Evolutionary conservation across 495 filamentous ascomycete genomes (phyloP).

Genomic region (Podospora australis): DNA sequence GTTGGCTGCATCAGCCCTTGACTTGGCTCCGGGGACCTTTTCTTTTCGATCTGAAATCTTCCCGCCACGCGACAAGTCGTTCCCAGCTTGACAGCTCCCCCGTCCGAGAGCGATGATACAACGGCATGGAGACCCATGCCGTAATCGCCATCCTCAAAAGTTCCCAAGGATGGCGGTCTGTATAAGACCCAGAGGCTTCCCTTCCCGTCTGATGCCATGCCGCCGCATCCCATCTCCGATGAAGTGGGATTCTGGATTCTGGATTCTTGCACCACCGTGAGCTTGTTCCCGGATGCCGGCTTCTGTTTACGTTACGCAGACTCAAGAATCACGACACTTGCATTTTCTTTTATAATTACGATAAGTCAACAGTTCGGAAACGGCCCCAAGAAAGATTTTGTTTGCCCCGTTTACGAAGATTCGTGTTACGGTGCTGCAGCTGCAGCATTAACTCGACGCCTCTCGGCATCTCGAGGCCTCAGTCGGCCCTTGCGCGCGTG

Average conservation of each 20-base stretch:
- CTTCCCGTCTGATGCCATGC: not conserved
- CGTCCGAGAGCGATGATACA: slow-evolving; percentile 3
- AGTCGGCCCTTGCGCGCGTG: not conserved
- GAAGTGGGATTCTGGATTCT: not conserved
- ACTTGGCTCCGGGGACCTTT: not conserved
- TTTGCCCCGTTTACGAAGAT: too few species aligned
- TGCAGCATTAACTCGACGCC: not conserved
- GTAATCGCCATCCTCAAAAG: slow-evolving; percentile 1
- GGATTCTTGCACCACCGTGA: too few species aligned
- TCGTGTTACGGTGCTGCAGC: not conserved
- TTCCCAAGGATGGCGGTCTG: not conserved
- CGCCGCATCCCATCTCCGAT: not conserved
- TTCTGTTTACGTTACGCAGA: too few species aligned
- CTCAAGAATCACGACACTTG: too few species aligned
- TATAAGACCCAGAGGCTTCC: slow-evolving; percentile 5
- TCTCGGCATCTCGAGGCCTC: not conserved
- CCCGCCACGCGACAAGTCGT: slow-evolving; percentile 1
- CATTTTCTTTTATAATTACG: too few species aligned
- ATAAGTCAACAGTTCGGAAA: too few species aligned
- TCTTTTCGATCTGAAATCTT: not conserved
- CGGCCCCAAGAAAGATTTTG: too few species aligned
- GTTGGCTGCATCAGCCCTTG: slow-evolving; percentile 6
- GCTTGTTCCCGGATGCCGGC: too few species aligned
- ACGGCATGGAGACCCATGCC: slow-evolving; percentile 1
- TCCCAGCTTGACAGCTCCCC: slow-evolving; percentile 1